Evolutionary conservation across 176 grass and related monocot genomes (phyloP).

Genomic region (Oryza meyeriana): DNA sequence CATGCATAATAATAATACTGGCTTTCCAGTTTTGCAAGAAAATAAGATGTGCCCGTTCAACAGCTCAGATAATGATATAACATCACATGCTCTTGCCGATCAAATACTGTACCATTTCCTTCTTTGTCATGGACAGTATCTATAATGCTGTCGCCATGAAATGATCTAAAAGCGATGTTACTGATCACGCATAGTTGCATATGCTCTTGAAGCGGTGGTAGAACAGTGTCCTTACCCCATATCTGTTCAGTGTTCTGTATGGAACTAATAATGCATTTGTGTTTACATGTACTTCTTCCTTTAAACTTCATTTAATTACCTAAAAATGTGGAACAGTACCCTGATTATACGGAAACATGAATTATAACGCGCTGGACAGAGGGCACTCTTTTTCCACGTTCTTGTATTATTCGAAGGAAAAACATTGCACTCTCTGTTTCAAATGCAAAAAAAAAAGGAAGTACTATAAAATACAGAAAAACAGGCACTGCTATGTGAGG

Average conservation of each 20-base stretch:
- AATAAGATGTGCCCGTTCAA: not conserved
- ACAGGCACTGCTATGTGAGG: not conserved
- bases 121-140: not conserved
- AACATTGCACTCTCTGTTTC: not conserved
- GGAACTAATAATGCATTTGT: not conserved
- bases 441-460: not conserved
- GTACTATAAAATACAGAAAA: not conserved
- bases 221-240: not conserved
- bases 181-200: not conserved
- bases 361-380: not conserved
- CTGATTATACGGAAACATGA: not conserved
- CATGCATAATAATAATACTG: not conserved
- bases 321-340: not conserved
- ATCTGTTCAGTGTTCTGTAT: not conserved
- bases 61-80: not conserved
- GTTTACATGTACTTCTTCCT: not conserved
- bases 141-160: not conserved
- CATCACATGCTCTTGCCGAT: not conserved
- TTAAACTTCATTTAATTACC: not conserved
- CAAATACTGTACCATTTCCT: not conserved
- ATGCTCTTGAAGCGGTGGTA: not conserved
- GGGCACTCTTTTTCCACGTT: not conserved
- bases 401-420: conserved; percentile 6
- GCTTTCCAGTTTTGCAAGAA: conserved; percentile 9
- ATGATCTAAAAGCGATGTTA: not conserved